Evolutionary conservation across 441 rosid species (phyloP).

Genomic region (Kokia cookei): DNA sequence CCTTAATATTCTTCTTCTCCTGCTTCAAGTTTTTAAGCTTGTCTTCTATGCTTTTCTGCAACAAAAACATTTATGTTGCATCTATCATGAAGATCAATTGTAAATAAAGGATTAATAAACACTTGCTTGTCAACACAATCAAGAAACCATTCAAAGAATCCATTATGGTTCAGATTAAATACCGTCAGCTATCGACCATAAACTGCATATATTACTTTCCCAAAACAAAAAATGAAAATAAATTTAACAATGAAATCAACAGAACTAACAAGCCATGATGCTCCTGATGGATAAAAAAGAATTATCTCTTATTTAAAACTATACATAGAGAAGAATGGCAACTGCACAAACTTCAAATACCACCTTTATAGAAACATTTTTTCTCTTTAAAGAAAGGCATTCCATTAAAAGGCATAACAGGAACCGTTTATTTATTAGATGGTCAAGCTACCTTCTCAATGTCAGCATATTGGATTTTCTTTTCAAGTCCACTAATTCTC

Average conservation of each 20-base stretch:
- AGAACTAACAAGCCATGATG: not conserved
- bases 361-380: not conserved
- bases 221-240: not conserved
- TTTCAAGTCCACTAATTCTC: slow-evolving; percentile 93
- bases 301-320: not conserved
- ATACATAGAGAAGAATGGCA: not conserved
- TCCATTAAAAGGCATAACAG: not conserved
- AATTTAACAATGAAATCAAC: not conserved
- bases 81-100: not conserved
- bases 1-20: slow-evolving; percentile 66
- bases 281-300: not conserved
- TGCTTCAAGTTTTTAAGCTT: slow-evolving; percentile 71
- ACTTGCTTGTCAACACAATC: not conserved
- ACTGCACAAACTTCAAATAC: not conserved
- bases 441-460: slow-evolving; percentile 74
- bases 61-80: slow-evolving; percentile 11
- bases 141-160: not conserved
- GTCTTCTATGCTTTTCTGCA: slow-evolving; percentile 88
- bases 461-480: slow-evolving; percentile 95
- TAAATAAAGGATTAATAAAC: slow-evolving; percentile 4
- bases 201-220: not conserved
- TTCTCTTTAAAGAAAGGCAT: not conserved
- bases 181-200: not conserved
- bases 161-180: not conserved
- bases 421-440: not conserved